phyloP scores from a whole-genome alignment of 805 yeast species.

The Candida montana region DNA sequence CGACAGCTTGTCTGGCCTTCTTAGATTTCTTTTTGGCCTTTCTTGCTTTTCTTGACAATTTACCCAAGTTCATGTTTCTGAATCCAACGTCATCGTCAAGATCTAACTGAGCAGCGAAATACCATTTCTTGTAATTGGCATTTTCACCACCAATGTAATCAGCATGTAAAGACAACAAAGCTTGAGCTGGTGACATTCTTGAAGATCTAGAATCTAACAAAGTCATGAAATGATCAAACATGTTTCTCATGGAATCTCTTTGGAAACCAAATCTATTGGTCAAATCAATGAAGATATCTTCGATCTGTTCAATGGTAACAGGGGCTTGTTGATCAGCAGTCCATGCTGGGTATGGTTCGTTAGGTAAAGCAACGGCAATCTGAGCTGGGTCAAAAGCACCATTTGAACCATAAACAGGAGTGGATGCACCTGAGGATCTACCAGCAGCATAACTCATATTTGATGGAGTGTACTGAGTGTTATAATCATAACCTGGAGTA shows the following conservation, averaged over 20 bases:
- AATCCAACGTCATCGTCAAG: constrained; percentile 81
- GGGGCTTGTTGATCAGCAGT: constrained; percentile 93
- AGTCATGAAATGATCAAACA: constrained; percentile 85
- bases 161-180: constrained; percentile 74
- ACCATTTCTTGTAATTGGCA: constrained; percentile 85
- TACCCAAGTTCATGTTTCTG: constrained; percentile 74
- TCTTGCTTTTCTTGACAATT: constrained; percentile 71
- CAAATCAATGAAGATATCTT: constrained; percentile 79
- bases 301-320: constrained; percentile 76
- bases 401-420: constrained; percentile 81
- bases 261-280: constrained; percentile 85
- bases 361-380: constrained; percentile 64
- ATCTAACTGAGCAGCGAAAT: constrained; percentile 82
- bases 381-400: constrained; percentile 53
- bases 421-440: constrained; percentile 88
- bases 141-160: constrained; percentile 86
- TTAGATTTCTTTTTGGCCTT: constrained; percentile 77
- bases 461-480: constrained; percentile 74
- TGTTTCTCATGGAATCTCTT: constrained; percentile 88
- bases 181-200: constrained; percentile 87
- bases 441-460: constrained; percentile 83
- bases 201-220: constrained; percentile 78
- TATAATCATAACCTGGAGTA: constrained; percentile 61
- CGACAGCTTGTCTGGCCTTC: constrained; percentile 66
- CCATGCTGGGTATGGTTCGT: constrained; percentile 99